Conservation (phyloP, 1,284 basidiomycete genomes). For the Mycena sp. region DNA sequence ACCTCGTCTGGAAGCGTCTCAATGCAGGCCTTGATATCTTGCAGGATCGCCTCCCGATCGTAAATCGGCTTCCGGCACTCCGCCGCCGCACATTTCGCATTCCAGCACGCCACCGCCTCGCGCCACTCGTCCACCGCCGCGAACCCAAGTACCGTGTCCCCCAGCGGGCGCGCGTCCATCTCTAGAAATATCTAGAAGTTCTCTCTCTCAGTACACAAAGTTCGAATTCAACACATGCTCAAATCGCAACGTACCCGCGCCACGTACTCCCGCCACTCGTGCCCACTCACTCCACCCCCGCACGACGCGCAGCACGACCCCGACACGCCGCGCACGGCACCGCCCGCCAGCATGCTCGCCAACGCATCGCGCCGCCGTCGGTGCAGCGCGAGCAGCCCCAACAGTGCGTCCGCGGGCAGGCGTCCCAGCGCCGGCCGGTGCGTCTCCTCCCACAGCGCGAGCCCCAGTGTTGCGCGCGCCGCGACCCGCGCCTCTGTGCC, state of each 20-base stretch:
- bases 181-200: conserved; percentile 45
- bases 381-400: conserved; percentile 23
- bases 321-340: neutral
- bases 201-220: neutral
- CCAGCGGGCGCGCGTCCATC: conserved; percentile 50
- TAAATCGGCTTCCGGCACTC: conserved; percentile 42
- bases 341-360: conserved; percentile 16
- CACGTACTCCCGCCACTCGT: conserved; percentile 22
- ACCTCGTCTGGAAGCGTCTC: conserved; percentile 25
- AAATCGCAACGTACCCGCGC: conserved; percentile 19
- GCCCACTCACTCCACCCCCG: neutral
- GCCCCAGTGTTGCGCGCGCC: conserved; percentile 15
- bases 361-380: conserved; percentile 24
- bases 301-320: conserved; percentile 14
- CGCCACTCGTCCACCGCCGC: conserved; percentile 49
- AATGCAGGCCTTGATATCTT: conserved; percentile 39
- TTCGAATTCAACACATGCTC: neutral
- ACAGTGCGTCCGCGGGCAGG: conserved; percentile 7
- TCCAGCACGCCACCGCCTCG: conserved; percentile 47
- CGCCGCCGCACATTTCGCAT: conserved; percentile 39
- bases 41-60: conserved; percentile 41
- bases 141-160: conserved; percentile 47
- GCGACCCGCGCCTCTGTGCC: conserved; percentile 12
- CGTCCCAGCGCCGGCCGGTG: conserved; percentile 6
- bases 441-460: conserved; percentile 12